These are phyloP conservation scores for Cyathus striatus DNA, from an alignment of 768 basidiomycete genomes.

Conservation along the genomic window DNA sequence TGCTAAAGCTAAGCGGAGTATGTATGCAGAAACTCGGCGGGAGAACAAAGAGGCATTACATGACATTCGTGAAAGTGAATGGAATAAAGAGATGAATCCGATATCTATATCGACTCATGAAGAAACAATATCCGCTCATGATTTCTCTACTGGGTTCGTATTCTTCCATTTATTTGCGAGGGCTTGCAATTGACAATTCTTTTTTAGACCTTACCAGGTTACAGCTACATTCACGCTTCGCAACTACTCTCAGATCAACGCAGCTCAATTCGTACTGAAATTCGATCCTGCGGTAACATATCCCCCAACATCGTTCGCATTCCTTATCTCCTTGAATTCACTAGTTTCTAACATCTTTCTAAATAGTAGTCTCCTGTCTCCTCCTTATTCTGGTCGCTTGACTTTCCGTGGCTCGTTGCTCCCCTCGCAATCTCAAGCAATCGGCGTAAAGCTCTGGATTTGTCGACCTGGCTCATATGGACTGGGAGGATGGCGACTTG, in stretches of 20 bases:
- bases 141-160: slow-evolving; percentile 63
- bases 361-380: slow-evolving; percentile 37
- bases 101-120: slow-evolving; percentile 47
- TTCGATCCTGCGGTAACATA: slow-evolving; percentile 24
- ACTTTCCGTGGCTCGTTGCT: slow-evolving; percentile 55
- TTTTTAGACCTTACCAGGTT: slow-evolving; percentile 46
- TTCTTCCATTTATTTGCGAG: not conserved
- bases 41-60: slow-evolving; percentile 65
- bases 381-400: slow-evolving; percentile 62
- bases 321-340: slow-evolving; percentile 7
- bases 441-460: slow-evolving; percentile 55
- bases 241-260: slow-evolving; percentile 67
- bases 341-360: not conserved
- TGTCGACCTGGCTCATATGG: slow-evolving; percentile 59
- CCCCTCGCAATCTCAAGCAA: slow-evolving; percentile 37
- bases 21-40: slow-evolving; percentile 87
- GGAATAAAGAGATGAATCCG: slow-evolving; percentile 81
- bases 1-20: slow-evolving; percentile 69
- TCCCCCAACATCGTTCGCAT: slow-evolving; percentile 16
- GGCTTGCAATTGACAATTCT: not conserved
- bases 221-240: slow-evolving; percentile 54
- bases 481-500: slow-evolving; percentile 64
- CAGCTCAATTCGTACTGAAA: slow-evolving; percentile 53
- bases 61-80: slow-evolving; percentile 62
- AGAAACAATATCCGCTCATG: slow-evolving; percentile 41